phyloP scores from a whole-genome alignment of 768 basidiomycete genomes.

The Macrolepiota fuliginosa region DNA sequence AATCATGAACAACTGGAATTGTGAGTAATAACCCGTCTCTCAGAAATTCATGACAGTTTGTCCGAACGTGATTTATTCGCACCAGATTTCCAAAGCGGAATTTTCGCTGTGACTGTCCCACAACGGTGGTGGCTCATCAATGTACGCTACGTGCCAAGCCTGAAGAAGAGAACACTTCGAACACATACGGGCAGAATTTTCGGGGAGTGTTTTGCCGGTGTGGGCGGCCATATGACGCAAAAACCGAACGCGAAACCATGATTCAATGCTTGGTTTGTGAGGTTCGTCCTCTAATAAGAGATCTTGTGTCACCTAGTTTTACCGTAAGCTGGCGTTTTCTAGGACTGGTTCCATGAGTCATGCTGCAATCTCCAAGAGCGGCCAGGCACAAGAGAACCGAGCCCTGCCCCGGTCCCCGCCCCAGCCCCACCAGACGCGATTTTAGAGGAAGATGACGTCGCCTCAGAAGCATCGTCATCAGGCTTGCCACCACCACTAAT shows the following conservation, averaged over 20 bases:
- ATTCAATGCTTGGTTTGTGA: slow-evolving; percentile 86
- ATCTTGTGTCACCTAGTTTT: neutral
- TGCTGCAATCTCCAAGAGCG: slow-evolving; percentile 78
- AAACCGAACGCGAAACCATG: slow-evolving; percentile 80
- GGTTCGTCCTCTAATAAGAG: slow-evolving; percentile 41
- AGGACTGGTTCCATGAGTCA: slow-evolving; percentile 94
- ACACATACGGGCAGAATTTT: slow-evolving; percentile 77
- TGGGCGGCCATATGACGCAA: slow-evolving; percentile 65
- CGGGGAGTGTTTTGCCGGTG: slow-evolving; percentile 72
- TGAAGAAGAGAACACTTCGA: slow-evolving; percentile 56
- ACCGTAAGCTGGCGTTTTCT: slow-evolving; percentile 7
- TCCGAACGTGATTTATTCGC: slow-evolving; percentile 9
- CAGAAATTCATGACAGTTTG: neutral
- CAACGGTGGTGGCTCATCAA: slow-evolving; percentile 50
- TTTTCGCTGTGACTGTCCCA: slow-evolving; percentile 87
- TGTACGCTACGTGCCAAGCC: slow-evolving; percentile 59
- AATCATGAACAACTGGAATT: slow-evolving; percentile 85
- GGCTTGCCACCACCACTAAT: slow-evolving; percentile 69
- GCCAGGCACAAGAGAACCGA: slow-evolving; percentile 47
- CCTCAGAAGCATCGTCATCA: slow-evolving; percentile 62
- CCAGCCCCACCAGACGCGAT: slow-evolving; percentile 16
- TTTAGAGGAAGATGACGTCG: slow-evolving; percentile 37
- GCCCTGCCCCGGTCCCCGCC: slow-evolving; percentile 29
- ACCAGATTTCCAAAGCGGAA: slow-evolving; percentile 73
- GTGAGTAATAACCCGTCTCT: slow-evolving; percentile 26